Base-by-base conservation (phyloP, 768 basidiomycete species). In the Tubosaeta brunneosetosa region DNA sequence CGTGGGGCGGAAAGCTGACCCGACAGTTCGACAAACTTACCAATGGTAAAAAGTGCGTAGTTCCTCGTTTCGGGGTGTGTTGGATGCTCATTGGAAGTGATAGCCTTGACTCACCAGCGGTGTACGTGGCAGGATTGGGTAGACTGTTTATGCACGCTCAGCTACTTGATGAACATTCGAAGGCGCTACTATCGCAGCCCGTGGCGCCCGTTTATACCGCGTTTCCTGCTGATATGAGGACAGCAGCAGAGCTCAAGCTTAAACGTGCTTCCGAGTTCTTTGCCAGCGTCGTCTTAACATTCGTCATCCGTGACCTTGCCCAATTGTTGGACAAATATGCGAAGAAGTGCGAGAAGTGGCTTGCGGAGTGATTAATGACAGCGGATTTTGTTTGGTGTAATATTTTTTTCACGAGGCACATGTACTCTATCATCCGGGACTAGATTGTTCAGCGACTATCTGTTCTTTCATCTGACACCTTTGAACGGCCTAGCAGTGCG, bases 291-390 rank as follows among this genome's bases (percentile, higher is more conserved):
- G 82, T 95, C 50, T 76, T 93, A 55, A 88, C 88, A 16, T 94
- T 95, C 66, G 91, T 95, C 62, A 84, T 95, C 61, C 84, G 85
- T 49, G 91, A 94, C 67, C 77, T 93, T 57, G 88, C 89, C 38
- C 83, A 86, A 62, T 72, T 94, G 46, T 76, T 94, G 55, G 93
- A 94, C 76, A 94, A 94, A 72, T 94, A 93, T 68, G 88, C 86
- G 57, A 93, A 93, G 78, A 89, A 90, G 68, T 91, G 89, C 71
- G 91, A 91, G 73, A 91, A 91, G 71, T 91, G 90, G 88, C 78
- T 92, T 34, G 88, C 84, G 34, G 91, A 94, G 66, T 92, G 75
- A 76, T 55, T 58, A 60, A 41, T 31, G 42, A 57, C 52, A 51
- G 38, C 31, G 54, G 58, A 62, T 64, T 55, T 55, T 54, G 58